Evolutionary conservation across 129 eudicot species (phyloP).

Genomic region (Erigeron canadensis): DNA sequence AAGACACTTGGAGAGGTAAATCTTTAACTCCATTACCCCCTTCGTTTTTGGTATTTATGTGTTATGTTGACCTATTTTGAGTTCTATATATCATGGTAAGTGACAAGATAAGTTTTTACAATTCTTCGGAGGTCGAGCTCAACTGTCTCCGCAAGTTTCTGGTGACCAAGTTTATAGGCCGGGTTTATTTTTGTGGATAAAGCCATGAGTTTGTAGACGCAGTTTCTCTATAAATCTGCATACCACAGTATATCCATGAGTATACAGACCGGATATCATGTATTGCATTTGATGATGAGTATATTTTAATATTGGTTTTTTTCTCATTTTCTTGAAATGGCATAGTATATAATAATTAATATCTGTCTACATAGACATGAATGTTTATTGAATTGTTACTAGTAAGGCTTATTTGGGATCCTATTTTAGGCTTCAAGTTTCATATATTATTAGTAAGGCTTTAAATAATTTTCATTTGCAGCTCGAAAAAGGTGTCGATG

Average conservation of each 20-base stretch:
- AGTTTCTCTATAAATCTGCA: not conserved
- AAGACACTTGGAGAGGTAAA: conserved; percentile 91
- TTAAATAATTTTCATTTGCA: conserved; percentile 36
- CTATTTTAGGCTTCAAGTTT: conserved; percentile 6
- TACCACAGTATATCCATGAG: conserved; percentile 1
- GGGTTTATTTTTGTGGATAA: not conserved
- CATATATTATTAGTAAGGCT: not conserved
- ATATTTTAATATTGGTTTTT: no score
- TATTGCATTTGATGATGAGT: conserved; percentile 12
- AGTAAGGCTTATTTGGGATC: conserved; percentile 10
- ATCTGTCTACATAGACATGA: not conserved
- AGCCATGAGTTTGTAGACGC: not conserved
- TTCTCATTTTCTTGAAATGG: not conserved
- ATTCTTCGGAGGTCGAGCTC: not conserved
- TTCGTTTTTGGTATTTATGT: not conserved
- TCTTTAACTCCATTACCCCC: conserved; percentile 8
- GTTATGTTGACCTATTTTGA: not conserved
- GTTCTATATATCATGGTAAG: not conserved
- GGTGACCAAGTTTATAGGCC: conserved; percentile 3
- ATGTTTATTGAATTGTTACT: not conserved
- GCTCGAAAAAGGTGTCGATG: conserved; percentile 98
- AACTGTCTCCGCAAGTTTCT: not conserved
- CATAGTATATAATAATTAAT: conserved; percentile 4
- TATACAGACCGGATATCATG: conserved; percentile 11
- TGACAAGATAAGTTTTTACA: not conserved